Evolutionary conservation across 768 basidiomycete genomes (phyloP).

Genomic region (Phaeolepiota aurea): DNA sequence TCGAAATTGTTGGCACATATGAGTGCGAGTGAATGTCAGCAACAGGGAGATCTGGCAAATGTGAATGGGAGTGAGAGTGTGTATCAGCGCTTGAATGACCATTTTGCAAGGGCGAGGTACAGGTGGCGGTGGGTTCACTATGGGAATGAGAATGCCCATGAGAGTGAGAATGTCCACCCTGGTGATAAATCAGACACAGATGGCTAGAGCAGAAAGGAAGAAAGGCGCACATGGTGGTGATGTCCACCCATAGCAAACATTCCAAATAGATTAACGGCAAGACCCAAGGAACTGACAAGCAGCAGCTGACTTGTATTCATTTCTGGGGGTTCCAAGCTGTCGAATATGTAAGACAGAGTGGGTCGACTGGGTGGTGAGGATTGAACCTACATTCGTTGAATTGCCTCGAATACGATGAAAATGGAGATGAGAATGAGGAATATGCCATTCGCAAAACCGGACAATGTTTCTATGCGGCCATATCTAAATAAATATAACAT

Average conservation of each 20-base stretch:
- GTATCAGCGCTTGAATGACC: background rate
- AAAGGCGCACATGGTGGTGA: slow-evolving; percentile 63
- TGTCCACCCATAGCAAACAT: slow-evolving; percentile 99
- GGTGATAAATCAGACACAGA: slow-evolving; percentile 3
- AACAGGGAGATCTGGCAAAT: background rate
- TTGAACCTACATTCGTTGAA: slow-evolving; percentile 75
- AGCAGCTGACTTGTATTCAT: slow-evolving; percentile 95
- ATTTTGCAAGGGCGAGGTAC: background rate
- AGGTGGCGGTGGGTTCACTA: background rate
- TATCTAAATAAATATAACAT: slow-evolving; percentile 43
- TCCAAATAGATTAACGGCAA: slow-evolving; percentile 93
- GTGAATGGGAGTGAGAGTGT: background rate
- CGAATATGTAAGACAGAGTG: background rate
- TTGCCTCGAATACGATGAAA: slow-evolving; percentile 97
- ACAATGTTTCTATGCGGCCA: slow-evolving; percentile 92
- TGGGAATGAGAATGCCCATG: slow-evolving; percentile 11
- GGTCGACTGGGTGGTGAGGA: background rate
- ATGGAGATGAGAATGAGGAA: slow-evolving; percentile 91
- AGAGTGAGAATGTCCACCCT: slow-evolving; percentile 56
- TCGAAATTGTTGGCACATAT: slow-evolving; percentile 1
- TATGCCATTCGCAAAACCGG: slow-evolving; percentile 96
- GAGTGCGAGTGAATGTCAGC: background rate
- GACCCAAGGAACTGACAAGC: slow-evolving; percentile 79
- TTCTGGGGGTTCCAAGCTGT: slow-evolving; percentile 86
- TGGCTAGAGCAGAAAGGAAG: background rate